A percentile compares a stretch with the other conserved stretches of the same genome.
Conservation (phyloP, 2,329 filamentous ascomycete genomes). For the Cyclaneusma minus region DNA sequence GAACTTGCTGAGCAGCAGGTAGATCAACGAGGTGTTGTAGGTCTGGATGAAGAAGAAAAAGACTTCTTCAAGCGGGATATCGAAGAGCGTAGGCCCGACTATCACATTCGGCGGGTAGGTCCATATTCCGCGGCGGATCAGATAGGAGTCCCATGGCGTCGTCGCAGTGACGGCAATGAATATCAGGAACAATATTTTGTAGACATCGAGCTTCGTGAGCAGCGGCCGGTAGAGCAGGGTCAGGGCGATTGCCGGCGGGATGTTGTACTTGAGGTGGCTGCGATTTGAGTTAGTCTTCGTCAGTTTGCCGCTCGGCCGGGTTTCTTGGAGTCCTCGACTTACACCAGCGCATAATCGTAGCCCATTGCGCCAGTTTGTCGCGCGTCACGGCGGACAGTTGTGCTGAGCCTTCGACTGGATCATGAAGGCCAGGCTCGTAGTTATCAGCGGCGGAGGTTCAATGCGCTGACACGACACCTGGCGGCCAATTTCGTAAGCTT, state of each 20-base stretch:
- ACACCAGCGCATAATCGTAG: constrained; percentile 47
- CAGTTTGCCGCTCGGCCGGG: background rate
- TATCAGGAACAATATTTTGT: constrained; percentile 45
- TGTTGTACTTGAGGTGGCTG: constrained; percentile 46
- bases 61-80: constrained; percentile 56
- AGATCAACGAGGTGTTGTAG: constrained; percentile 55
- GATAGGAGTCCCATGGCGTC: constrained; percentile 63
- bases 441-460: too few relatives aligned
- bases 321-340: constrained; percentile 19
- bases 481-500: too few relatives aligned
- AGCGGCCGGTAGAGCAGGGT: constrained; percentile 45
- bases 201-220: constrained; percentile 43
- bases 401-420: too few relatives aligned
- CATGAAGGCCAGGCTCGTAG: too few relatives aligned
- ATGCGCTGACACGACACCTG: too few relatives aligned
- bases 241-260: constrained; percentile 44
- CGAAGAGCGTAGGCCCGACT: constrained; percentile 42
- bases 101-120: constrained; percentile 53
- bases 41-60: constrained; percentile 71
- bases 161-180: constrained; percentile 50
- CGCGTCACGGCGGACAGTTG: too few relatives aligned
- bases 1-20: constrained; percentile 49
- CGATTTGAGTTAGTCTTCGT: background rate
- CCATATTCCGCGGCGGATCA: constrained; percentile 55
- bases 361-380: constrained; percentile 28